Conservation (phyloP, 148 eudicot genomes). For the Dysphania ambrosioides region DNA sequence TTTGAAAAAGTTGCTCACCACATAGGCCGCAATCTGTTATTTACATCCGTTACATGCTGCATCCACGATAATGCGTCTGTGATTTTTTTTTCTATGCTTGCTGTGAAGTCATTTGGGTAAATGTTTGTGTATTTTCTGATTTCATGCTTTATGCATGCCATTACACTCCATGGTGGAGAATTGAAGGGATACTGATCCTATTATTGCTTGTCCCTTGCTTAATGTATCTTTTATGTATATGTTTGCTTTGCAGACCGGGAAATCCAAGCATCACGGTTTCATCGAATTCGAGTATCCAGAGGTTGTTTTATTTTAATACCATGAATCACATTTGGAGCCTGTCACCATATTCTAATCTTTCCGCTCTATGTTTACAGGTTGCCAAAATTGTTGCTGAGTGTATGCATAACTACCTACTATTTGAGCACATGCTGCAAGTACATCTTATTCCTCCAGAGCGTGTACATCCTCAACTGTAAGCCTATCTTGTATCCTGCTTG, state of each 20-base stretch:
- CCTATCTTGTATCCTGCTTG: background rate
- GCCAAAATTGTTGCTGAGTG: conserved; percentile 86
- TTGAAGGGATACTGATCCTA: too few relatives aligned
- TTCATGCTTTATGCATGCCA: too few relatives aligned
- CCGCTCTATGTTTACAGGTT: conserved; percentile 46
- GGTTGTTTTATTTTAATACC: conserved; percentile 35
- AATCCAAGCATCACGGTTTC: conserved; percentile 94
- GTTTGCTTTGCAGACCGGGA: conserved; percentile 69
- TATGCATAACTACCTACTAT: conserved; percentile 87
- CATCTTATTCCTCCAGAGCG: conserved; percentile 61
- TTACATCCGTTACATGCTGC: too few relatives aligned
- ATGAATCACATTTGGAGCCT: background rate
- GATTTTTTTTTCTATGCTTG: too few relatives aligned
- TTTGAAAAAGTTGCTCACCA: too few relatives aligned
- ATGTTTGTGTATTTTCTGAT: too few relatives aligned
- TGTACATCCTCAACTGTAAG: conserved; percentile 85
- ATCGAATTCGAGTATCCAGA: conserved; percentile 89
- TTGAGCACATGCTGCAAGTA: conserved; percentile 90
- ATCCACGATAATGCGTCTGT: too few relatives aligned
- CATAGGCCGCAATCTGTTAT: too few relatives aligned
- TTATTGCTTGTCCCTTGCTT: background rate
- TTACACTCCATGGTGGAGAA: too few relatives aligned
- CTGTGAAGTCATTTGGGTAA: too few relatives aligned
- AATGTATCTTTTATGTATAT: background rate
- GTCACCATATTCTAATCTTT: background rate